Conservation (phyloP, 2,329 filamentous ascomycete species). For the Akanthomyces dipterigenus region DNA sequence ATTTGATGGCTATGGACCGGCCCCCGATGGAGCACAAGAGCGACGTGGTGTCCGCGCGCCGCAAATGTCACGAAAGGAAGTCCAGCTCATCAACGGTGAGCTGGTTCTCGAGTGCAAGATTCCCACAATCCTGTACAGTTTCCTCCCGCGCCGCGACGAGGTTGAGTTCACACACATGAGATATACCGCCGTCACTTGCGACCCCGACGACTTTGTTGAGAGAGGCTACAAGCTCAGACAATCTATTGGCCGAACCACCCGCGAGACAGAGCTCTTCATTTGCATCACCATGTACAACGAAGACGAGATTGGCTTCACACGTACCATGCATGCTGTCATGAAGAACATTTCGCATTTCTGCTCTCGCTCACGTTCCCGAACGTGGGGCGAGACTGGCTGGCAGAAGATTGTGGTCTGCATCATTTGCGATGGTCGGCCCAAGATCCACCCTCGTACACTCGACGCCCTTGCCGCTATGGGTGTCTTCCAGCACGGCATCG, state of each 20-base stretch:
- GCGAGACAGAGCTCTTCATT: constrained; percentile 94
- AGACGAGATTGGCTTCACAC: constrained; percentile 90
- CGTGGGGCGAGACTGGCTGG: constrained; percentile 96
- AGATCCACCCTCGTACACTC: constrained; percentile 83
- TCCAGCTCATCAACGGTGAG: constrained; percentile 94
- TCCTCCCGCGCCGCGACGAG: constrained; percentile 85
- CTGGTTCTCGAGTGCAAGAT: constrained; percentile 98
- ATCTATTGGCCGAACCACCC: constrained; percentile 72
- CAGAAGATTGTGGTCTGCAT: constrained; percentile 99
- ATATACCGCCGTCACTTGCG: constrained; percentile 96
- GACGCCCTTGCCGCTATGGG: constrained; percentile 95
- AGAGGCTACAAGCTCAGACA: constrained; percentile 90
- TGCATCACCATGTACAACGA: constrained; percentile 99
- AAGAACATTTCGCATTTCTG: constrained; percentile 97
- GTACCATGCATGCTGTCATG: constrained; percentile 98
- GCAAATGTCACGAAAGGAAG: constrained; percentile 88
- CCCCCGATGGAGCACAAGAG: constrained; percentile 79
- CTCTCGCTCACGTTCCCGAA: constrained; percentile 81
- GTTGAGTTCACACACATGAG: constrained; percentile 98
- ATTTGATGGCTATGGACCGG: constrained; percentile 77
- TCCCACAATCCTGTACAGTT: constrained; percentile 95
- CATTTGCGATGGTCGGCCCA: constrained; percentile 86
- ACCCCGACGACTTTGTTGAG: constrained; percentile 86
- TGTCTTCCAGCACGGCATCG: constrained; percentile 96
- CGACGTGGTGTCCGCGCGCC: constrained; percentile 79